Conservation (phyloP, 1,284 basidiomycete genomes). For the Schizopora paradoxa region DNA sequence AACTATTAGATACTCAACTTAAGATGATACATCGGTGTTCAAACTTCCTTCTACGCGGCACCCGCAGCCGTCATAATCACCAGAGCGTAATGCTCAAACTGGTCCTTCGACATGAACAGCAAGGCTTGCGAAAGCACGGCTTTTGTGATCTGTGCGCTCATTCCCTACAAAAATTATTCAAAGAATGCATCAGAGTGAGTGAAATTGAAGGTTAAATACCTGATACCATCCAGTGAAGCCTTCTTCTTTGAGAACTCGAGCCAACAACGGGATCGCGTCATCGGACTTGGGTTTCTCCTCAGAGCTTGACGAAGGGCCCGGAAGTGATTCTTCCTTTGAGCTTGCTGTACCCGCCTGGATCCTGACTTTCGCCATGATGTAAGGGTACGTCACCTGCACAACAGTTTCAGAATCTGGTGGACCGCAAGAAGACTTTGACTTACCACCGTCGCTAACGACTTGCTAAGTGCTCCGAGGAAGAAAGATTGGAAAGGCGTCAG, state of each 20-base stretch:
- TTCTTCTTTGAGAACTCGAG: slow-evolving; percentile 67
- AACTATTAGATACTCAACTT: too few species aligned
- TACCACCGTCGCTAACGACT: slow-evolving; percentile 93
- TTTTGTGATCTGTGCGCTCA: slow-evolving; percentile 87
- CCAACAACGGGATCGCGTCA: slow-evolving; percentile 76
- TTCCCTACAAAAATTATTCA: slow-evolving; percentile 50
- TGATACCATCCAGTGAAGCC: slow-evolving; percentile 94
- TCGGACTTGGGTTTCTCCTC: slow-evolving; percentile 46
- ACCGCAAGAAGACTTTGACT: slow-evolving; percentile 30
- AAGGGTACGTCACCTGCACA: slow-evolving; percentile 79
- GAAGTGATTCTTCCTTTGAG: slow-evolving; percentile 39
- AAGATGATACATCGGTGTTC: too few species aligned
- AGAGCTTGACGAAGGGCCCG: slow-evolving; percentile 31
- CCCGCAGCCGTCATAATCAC: slow-evolving; percentile 62
- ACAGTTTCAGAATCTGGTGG: neutral
- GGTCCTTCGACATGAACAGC: slow-evolving; percentile 78
- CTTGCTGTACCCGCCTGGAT: slow-evolving; percentile 80
- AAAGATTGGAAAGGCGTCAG: slow-evolving; percentile 82
- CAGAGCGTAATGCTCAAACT: slow-evolving; percentile 75
- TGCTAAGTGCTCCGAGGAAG: slow-evolving; percentile 87
- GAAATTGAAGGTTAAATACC: slow-evolving; percentile 42
- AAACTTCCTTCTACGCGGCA: too few species aligned
- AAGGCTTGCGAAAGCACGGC: slow-evolving; percentile 82
- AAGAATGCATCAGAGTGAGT: slow-evolving; percentile 2
- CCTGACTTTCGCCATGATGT: slow-evolving; percentile 96